Base-by-base conservation (phyloP, 1,284 basidiomycete genomes). In the Tylopilus sp. region DNA sequence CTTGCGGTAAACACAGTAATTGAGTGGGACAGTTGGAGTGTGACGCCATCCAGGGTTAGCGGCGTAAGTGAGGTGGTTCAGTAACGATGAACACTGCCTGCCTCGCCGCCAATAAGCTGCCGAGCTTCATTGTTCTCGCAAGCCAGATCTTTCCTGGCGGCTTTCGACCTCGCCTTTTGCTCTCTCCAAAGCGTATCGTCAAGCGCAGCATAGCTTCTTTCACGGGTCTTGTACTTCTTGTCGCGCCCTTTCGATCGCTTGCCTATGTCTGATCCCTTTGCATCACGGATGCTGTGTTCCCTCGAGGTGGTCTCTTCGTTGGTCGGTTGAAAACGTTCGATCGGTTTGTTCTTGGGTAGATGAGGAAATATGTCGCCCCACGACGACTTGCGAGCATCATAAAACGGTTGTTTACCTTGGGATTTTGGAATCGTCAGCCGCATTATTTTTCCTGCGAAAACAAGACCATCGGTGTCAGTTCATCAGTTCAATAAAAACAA, bases 331-430 rank as follows among this genome's bases (percentile, higher is more conserved):
- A 74, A 71, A 2, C 87, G 83, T 59, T 83, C 77, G 51, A 87
- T 80, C 0, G 85, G 80, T 17, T 73, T 66, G 62, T 86, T 87
- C 66, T 90, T 91, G 4, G 88, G 78, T 17, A 74, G 70, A 66
- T 98, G 94, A 4, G 96, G 95, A 71, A 96, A 98, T 11, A 92
- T 75, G 66, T 99, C 96, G 11, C 96, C 96, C 93, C 94, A 97
- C 18, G 71, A 74, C 0, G 88, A 82, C 71, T 98, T 98, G 40
- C 95, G 83, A 1, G 94, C 94, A 66, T 99, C 96, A 62, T 98
- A 94, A 65, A 86, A 99, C 0, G 83, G 79, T 64, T 98, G 94
- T 66, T 92, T 94, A 8, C 94, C 94, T 68, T 94, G 90, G 1
- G 92, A 94, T 61, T 85, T 91, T 2, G 94, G 86, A 38, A 96